phyloP scores from a whole-genome alignment of 2,329 filamentous ascomycete genomes.

The Fusarium nisikadoi region DNA sequence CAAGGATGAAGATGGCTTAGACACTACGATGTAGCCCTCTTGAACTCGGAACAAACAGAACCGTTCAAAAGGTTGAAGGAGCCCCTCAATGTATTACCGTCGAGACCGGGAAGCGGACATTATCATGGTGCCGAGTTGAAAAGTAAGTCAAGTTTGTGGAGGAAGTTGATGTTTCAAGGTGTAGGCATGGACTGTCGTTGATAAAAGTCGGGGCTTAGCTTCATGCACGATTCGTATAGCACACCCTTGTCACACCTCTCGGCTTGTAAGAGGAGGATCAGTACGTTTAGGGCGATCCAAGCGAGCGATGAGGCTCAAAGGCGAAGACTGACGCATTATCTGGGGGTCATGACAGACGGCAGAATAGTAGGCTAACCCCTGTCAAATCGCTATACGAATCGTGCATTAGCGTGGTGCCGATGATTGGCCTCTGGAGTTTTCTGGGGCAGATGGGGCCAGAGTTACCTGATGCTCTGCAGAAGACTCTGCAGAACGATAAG shows the following conservation, averaged over 20 bases:
- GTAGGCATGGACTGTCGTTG: slow-evolving; percentile 14
- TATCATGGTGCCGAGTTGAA: slow-evolving; percentile 21
- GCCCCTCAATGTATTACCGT: background rate
- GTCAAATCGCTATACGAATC: slow-evolving; percentile 36
- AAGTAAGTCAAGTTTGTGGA: background rate
- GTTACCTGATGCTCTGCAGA: background rate
- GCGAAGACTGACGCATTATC: slow-evolving; percentile 18
- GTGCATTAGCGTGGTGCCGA: slow-evolving; percentile 14
- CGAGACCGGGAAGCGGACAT: slow-evolving; percentile 2
- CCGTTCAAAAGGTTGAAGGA: background rate
- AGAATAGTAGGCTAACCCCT: background rate
- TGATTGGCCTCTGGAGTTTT: slow-evolving; percentile 13
- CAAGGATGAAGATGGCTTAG: slow-evolving; percentile 1
- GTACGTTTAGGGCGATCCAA: slow-evolving; percentile 10
- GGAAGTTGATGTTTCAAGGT: slow-evolving; percentile 17
- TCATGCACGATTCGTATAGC: slow-evolving; percentile 46
- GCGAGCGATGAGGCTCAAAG: slow-evolving; percentile 38
- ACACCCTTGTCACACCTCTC: slow-evolving; percentile 16
- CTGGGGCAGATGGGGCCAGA: background rate
- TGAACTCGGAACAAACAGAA: background rate
- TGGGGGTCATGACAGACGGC: slow-evolving; percentile 12
- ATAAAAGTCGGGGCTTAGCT: slow-evolving; percentile 35
- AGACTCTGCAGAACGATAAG: background rate
- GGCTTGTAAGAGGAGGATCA: background rate
- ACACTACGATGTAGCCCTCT: background rate